These are phyloP conservation scores for Mycena filopes DNA, from an alignment of 768 basidiomycete genomes.

Conservation along the genomic window DNA sequence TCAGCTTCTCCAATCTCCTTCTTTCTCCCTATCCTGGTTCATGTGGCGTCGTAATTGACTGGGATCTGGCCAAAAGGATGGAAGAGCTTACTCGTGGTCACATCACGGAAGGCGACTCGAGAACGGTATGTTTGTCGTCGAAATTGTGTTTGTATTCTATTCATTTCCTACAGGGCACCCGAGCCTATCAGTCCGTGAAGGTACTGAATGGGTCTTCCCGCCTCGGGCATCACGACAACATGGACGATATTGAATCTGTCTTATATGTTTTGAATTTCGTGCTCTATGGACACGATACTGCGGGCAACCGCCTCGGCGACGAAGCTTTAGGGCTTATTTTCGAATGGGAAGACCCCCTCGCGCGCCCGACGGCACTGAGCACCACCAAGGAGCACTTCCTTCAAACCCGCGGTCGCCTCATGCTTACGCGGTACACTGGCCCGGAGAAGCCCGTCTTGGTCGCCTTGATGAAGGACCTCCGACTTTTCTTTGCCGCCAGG, in stretches of 20 bases:
- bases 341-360: too few relatives aligned
- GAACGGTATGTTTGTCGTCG: background rate
- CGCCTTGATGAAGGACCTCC: background rate
- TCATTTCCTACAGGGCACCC: slow-evolving; percentile 1
- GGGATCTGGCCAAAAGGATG: too few relatives aligned
- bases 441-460: background rate
- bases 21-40: background rate
- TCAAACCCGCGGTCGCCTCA: background rate
- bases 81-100: too few relatives aligned
- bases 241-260: slow-evolving; percentile 23
- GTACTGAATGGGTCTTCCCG: too few relatives aligned
- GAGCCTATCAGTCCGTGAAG: slow-evolving; percentile 14
- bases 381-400: background rate
- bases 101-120: background rate
- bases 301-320: background rate
- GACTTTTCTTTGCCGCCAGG: background rate
- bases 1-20: slow-evolving; percentile 39
- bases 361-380: background rate
- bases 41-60: slow-evolving; percentile 5
- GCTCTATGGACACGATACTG: background rate
- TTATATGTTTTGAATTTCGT: slow-evolving; percentile 15
- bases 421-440: background rate
- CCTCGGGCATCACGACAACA: slow-evolving; percentile 18
- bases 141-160: too few relatives aligned
- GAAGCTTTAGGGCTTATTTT: too few relatives aligned